These are phyloP conservation scores for Coemansia sp. DNA, from an alignment of 192 early-diverging fungal genomes.

Conservation along the genomic window DNA sequence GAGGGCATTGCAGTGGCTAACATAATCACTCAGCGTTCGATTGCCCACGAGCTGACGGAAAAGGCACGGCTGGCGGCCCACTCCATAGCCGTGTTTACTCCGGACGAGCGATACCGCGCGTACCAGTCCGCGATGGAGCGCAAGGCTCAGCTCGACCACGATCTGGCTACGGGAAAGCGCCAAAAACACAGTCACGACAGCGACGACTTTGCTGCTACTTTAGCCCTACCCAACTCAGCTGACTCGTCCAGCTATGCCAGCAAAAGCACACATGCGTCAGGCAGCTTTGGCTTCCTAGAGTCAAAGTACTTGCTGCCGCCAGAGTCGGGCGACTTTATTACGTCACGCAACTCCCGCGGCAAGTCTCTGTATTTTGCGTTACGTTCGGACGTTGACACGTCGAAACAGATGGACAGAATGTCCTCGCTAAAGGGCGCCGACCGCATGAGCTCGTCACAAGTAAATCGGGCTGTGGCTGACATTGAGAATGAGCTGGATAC, in stretches of 20 bases:
- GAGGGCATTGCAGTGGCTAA: conserved; percentile 25
- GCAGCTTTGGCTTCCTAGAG: not conserved
- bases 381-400: conserved; percentile 9
- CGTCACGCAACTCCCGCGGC: conserved; percentile 23
- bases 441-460: conserved; percentile 20
- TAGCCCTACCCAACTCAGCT: not conserved
- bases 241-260: not conserved
- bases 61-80: not conserved
- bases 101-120: conserved; percentile 21
- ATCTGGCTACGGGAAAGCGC: conserved; percentile 7
- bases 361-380: conserved; percentile 33
- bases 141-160: conserved; percentile 2
- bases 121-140: conserved; percentile 25
- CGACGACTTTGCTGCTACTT: not conserved
- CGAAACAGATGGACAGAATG: conserved; percentile 13
- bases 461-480: conserved; percentile 33
- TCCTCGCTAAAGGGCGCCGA: conserved; percentile 2
- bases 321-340: conserved; percentile 37
- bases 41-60: not conserved
- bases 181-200: conserved; percentile 9
- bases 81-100: conserved; percentile 13
- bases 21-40: not conserved
- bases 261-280: not conserved
- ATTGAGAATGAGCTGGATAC: conserved; percentile 38
- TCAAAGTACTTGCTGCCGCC: conserved; percentile 35